Base-by-base conservation (phyloP, 768 basidiomycete species). In the Mycena rebaudengoi region DNA sequence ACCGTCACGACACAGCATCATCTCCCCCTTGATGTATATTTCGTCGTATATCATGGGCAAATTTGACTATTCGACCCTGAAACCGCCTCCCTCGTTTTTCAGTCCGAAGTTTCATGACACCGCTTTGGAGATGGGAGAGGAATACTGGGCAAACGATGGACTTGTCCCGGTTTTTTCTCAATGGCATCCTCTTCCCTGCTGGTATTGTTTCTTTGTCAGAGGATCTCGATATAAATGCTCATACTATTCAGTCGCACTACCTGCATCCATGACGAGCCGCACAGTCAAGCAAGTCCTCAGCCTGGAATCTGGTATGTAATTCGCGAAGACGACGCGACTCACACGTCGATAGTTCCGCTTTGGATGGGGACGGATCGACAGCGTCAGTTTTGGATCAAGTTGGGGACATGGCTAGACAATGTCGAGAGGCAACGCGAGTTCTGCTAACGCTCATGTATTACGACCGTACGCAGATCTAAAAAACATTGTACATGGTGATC, bases 111-210 rank as follows among this genome's bases (percentile, higher is more conserved):
- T 20, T 39, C 29, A 53, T 25, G 41, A 32, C 28, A 51, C 35
- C 3, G 50, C 49, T 26, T 29, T 57, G 11, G 56, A 45, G 12
- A 67, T 76, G 16, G 71, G 74, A 4, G 74, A 78, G 44, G 74
- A 78, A 53, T 75, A 77, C 56, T 74, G 75, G 69, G 79, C 76
- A 0, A 86, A 84, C 65, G 85, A 85, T 62, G 83, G 85, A 10
- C 74, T 85, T 7, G 83, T 84, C 5, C 83, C 84, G 8, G 14
- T 82, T 16, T 83, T 85, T 66, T 84, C 83, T 7, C 84, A 84
- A 58, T 85, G 79, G 78, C 85, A 85, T 73, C 82, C 85, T 14
- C 70, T 76, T 57, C 68, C 76, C 11, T 86, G 84, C 80, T 66
- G 71, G 82, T 83, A 48, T 74, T 14, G 59, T 21, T 26, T n/a